Evolutionary conservation across 148 eudicot genomes (phyloP), one percentile per base, ranked within the genome.

Genomic region (Spergularia bocconei): DNA sequence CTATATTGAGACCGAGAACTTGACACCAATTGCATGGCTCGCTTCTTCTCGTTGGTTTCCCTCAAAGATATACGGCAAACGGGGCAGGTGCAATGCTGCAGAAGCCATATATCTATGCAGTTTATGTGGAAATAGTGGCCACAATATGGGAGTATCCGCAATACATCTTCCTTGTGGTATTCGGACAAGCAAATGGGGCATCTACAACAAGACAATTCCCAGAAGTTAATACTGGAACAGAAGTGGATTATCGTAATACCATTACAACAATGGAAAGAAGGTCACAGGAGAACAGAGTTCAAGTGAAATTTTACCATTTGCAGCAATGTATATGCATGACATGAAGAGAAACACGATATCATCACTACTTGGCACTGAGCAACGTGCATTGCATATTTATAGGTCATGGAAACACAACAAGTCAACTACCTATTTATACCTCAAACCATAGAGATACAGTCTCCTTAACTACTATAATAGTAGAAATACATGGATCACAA

Each of bases 61-160:
- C 95, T 93, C 70, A 93, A 79, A 0, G 98, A 93, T 41, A 91
- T 75, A 17, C 98, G 87, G 63, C 98, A 93, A 62, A 93, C 91
- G 5, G 98, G 98, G 64, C 98, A 93, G 57, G 98, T 93, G 68
- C 90, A 88, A 73, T 91, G 91, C 74, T 91, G 94, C 52, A 87
- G 89, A 52, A 93, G 85, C 98, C 98, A 93, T 74, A 88, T 80
- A 81, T 88, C 98, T 54, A 93, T 87, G 82, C 98, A 91, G 48
- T 79, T 82, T 23, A 83, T 83, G 53, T 93, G 98, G 70, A 93
- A 93, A 60, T 78, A 87, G 82, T 93, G 98, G 11, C 95, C 88
- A 52, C 98, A 93, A 20, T 81, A 73, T 48, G 97, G 98, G 44
- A 93, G 85, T 52, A 91, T 87, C 10, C 98, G 90, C 63, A 93